Evolutionary conservation across 2,329 filamentous ascomycete genomes (phyloP).

Genomic region (Camillea tinctor): DNA sequence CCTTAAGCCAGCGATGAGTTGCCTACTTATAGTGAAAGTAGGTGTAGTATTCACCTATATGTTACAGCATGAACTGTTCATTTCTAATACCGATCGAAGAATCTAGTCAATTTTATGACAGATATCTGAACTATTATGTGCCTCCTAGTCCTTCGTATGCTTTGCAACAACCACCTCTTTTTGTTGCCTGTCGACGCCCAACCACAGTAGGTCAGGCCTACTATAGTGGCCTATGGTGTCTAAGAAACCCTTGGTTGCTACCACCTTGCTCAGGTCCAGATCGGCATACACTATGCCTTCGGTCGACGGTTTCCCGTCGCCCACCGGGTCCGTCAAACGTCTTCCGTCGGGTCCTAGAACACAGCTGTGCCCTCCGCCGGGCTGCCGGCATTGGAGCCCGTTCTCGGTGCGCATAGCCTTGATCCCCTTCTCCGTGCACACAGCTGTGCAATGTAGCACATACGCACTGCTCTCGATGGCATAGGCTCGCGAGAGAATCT

Average conservation of each 20-base stretch:
- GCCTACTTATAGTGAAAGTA: no score
- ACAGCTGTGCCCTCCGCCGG: slow-evolving; percentile 44
- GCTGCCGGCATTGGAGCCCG: slow-evolving; percentile 38
- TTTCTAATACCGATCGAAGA: no score
- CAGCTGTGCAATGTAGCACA: slow-evolving; percentile 51
- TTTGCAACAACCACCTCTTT: slow-evolving; percentile 17
- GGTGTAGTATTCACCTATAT: no score
- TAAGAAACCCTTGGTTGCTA: slow-evolving; percentile 41
- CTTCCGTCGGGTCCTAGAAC: slow-evolving; percentile 52
- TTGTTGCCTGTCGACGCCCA: slow-evolving; percentile 33
- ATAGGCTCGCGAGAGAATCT: slow-evolving; percentile 50
- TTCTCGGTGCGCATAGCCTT: slow-evolving; percentile 40
- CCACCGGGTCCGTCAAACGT: slow-evolving; percentile 37
- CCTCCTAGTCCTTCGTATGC: neutral
- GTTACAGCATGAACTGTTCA: no score
- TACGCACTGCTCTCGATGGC: slow-evolving; percentile 56
- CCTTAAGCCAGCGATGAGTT: no score
- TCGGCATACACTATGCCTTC: slow-evolving; percentile 50
- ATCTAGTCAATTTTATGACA: no score
- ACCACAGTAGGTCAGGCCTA: slow-evolving; percentile 50
- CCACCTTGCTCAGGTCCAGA: slow-evolving; percentile 42
- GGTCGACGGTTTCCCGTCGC: slow-evolving; percentile 32
- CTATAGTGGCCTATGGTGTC: slow-evolving; percentile 50
- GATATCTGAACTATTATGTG: neutral
- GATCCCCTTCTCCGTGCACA: slow-evolving; percentile 46